Evolutionary conservation across 2,329 filamentous ascomycete genomes (phyloP), one percentile per base, ranked within the genome.

Genomic region (Sclerotinia minor): DNA sequence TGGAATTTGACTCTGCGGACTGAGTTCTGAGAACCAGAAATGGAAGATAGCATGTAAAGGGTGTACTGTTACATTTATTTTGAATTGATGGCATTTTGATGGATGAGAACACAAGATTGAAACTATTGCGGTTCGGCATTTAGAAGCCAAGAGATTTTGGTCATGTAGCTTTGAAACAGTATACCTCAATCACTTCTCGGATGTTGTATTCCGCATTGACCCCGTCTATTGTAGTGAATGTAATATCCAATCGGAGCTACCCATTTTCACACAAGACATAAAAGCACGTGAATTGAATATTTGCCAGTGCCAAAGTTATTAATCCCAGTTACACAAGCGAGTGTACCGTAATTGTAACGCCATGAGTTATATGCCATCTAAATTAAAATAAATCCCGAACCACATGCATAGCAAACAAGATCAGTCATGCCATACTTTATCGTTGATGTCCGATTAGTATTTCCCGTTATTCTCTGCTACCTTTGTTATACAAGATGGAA

Each of bases 241-340:
- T 3, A 15, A 13, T 57, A 17, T n/a, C 54, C 54, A 57, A 55
- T 55, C 53, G 53, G 53, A n/a, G 53, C 21, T 38, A 38, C 32
- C 32, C 32, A 32, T 55, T 55, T 55, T 19, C 5, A 24, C 54
- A 35, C 15, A 38, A n/a, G 53, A 38, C 9, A n/a, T 55, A 24
- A 32, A 57, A 41, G 11, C 53, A 57, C 21, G 32, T 57, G 21
- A 38, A 13, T 38, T 38, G 38, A 38, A 38, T 13, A 13, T 13
- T 38, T 54, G 21, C 53, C 21, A 24, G 38, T 38, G 5, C 21
- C 21, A 57, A 24, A 57, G 13, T 24, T 41, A 9, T 41, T 8
- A 57, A 57, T 41, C 13, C 24, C 35, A 38, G 53, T 57, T n/a
- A 57, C 53, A 57, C 53, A 57, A 57, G 15, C 6, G 9, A 19